Conservation (phyloP, 352 stramenopile genomes). For the Phytophthora pluvialis region DNA sequence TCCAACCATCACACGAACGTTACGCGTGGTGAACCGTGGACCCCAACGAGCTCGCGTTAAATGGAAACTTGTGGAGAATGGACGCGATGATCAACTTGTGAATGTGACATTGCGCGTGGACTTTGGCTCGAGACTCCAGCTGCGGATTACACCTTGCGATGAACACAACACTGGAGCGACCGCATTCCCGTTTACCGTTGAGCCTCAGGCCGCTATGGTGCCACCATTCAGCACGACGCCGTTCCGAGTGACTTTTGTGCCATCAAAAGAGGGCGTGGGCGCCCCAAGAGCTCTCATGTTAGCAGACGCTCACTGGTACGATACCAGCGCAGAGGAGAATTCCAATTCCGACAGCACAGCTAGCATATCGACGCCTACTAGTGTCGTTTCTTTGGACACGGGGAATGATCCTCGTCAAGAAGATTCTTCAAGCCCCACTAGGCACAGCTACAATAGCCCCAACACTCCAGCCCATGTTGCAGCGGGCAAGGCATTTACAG, state of each 20-base stretch:
- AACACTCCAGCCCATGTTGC: slow-evolving; percentile 11
- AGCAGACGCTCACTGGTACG: slow-evolving; percentile 69
- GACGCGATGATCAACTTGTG: slow-evolving; percentile 62
- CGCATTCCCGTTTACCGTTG: slow-evolving; percentile 49
- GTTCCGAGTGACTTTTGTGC: slow-evolving; percentile 65
- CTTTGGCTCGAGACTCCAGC: slow-evolving; percentile 44
- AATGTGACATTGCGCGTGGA: slow-evolving; percentile 64
- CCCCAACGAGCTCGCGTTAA: slow-evolving; percentile 59
- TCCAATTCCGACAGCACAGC: background rate
- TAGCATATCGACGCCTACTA: slow-evolving; percentile 14
- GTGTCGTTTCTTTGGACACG: slow-evolving; percentile 1
- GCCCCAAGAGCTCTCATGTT: slow-evolving; percentile 56
- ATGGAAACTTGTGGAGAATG: slow-evolving; percentile 64
- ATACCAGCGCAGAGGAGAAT: slow-evolving; percentile 23
- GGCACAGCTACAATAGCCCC: slow-evolving; percentile 15
- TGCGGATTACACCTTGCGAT: slow-evolving; percentile 50
- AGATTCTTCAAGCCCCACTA: slow-evolving; percentile 9
- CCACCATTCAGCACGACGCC: slow-evolving; percentile 29
- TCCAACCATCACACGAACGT: slow-evolving; percentile 44
- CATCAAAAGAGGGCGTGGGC: slow-evolving; percentile 19
- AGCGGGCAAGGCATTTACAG: slow-evolving; percentile 75
- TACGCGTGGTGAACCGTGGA: slow-evolving; percentile 75
- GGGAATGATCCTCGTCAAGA: slow-evolving; percentile 19
- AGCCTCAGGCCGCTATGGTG: slow-evolving; percentile 42
- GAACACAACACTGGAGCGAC: slow-evolving; percentile 27